Evolutionary conservation across 768 basidiomycete genomes (phyloP).

Genomic region (Boletus insuetus): DNA sequence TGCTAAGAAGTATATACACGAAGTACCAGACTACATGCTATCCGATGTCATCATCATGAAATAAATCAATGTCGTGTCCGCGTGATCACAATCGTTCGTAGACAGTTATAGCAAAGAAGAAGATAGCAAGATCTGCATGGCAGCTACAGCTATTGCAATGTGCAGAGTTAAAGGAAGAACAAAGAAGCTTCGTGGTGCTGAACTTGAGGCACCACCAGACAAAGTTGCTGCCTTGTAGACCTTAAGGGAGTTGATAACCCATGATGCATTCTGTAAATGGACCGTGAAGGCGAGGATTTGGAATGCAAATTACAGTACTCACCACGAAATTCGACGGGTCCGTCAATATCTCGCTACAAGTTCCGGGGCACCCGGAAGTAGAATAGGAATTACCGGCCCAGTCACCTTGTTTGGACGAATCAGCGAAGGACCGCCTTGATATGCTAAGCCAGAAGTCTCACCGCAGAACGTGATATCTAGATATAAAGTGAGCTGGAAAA

Average conservation of each 20-base stretch:
- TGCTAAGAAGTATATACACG: not conserved
- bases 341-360: slow-evolving; percentile 59
- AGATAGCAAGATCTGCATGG: slow-evolving; percentile 16
- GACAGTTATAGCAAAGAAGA: slow-evolving; percentile 17
- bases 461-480: slow-evolving; percentile 83
- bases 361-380: slow-evolving; percentile 72
- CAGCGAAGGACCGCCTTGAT: not conserved
- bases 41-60: slow-evolving; percentile 8
- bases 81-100: not conserved
- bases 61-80: slow-evolving; percentile 8
- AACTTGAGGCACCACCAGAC: slow-evolving; percentile 33
- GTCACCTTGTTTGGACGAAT: slow-evolving; percentile 48
- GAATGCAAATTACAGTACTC: slow-evolving; percentile 24
- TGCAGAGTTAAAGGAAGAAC: slow-evolving; percentile 5
- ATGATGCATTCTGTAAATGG: slow-evolving; percentile 63
- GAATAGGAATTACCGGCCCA: slow-evolving; percentile 84
- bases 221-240: slow-evolving; percentile 64
- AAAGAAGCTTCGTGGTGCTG: not conserved
- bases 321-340: slow-evolving; percentile 73
- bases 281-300: slow-evolving; percentile 3
- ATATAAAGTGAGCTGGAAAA: slow-evolving; percentile 14
- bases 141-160: slow-evolving; percentile 5
- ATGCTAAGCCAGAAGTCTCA: slow-evolving; percentile 28
- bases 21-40: slow-evolving; percentile 5
- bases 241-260: slow-evolving; percentile 77